These are phyloP conservation scores for Phytophthora syringae DNA, from an alignment of 352 stramenopile species.

Conservation along the genomic window DNA sequence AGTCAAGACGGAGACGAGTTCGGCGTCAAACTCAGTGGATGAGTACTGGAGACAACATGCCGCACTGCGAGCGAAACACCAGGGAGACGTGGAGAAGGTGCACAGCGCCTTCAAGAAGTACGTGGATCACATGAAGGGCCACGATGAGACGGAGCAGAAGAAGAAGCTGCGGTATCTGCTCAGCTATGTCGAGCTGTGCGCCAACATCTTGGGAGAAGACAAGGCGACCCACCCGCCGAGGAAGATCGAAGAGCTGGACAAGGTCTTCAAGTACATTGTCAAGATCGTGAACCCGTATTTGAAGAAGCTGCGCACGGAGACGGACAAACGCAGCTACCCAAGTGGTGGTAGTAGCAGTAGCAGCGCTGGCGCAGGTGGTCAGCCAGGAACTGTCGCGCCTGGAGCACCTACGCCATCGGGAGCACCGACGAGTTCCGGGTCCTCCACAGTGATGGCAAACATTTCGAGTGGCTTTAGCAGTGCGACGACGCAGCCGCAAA, in stretches of 20 bases:
- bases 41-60: conserved; percentile 86
- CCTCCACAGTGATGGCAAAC: conserved; percentile 13
- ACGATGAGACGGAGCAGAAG: conserved; percentile 89
- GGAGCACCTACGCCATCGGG: conserved; percentile 9
- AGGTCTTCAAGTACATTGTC: conserved; percentile 91
- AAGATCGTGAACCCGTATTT: conserved; percentile 90
- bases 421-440: conserved; percentile 15
- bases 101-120: conserved; percentile 90
- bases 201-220: conserved; percentile 79
- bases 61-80: conserved; percentile 78
- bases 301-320: conserved; percentile 88
- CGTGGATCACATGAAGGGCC: conserved; percentile 89
- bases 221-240: conserved; percentile 70
- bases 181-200: conserved; percentile 85
- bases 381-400: conserved; percentile 9
- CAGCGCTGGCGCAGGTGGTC: conserved; percentile 12
- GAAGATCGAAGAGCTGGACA: conserved; percentile 85
- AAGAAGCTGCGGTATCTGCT: conserved; percentile 88
- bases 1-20: conserved; percentile 33
- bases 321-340: conserved; percentile 67
- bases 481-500: conserved; percentile 33
- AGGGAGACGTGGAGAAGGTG: conserved; percentile 84
- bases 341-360: conserved; percentile 16
- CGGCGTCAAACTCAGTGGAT: conserved; percentile 47
- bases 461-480: conserved; percentile 28